Evolutionary conservation across 371 early-diverging fungal species (phyloP), one percentile per base, ranked within the genome.

Genomic region (Mortierella sp.): DNA sequence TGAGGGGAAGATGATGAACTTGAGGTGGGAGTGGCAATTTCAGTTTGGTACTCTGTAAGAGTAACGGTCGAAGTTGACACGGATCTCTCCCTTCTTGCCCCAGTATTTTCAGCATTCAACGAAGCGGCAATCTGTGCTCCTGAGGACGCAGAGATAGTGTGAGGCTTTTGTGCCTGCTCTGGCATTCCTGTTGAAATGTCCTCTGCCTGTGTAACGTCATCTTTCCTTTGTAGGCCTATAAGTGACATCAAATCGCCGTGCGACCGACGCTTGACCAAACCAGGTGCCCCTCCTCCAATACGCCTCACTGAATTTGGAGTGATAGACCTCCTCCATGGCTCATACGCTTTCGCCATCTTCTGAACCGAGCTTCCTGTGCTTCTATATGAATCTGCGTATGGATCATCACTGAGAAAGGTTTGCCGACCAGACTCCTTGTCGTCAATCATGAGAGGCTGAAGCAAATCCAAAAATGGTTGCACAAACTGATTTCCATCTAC

Each of bases 401-500:
- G 75, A 28, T 79, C 79, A 47, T 79, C 79, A 28, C 74, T 64
- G 24, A 79, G 64, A 49, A 60, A 79, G 28, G 68, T 68, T 28
- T 73, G 74, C 1, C 59, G 70, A 16, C 60, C 74, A 0, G 70
- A 68, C 2, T 62, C 63, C 3, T 55, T 65, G 22, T 78, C 73
- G 0, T 66, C 72, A 1, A 55, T 20, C 71, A 74, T 64, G 20
- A 79, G 71, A 18, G 79, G 75, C 60, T 74, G 75, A 10, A 79
- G 68, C n/a, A 79, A 26, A 26, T 79, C 75, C 18, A 64, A 70
- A 37, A 79, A 79, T 16, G 79, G 75, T 49, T 35, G 59, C 18
- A 71, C 69, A 66, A 87, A 88, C n/a, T 70, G 84, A 68, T 90
- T 89, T 1, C 76, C 76, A 26, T 87, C 89, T 18, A 86, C 62